These are phyloP conservation scores for Gonapodya prolifera DNA, from an alignment of 192 early-diverging fungal species.

Conservation along the genomic window DNA sequence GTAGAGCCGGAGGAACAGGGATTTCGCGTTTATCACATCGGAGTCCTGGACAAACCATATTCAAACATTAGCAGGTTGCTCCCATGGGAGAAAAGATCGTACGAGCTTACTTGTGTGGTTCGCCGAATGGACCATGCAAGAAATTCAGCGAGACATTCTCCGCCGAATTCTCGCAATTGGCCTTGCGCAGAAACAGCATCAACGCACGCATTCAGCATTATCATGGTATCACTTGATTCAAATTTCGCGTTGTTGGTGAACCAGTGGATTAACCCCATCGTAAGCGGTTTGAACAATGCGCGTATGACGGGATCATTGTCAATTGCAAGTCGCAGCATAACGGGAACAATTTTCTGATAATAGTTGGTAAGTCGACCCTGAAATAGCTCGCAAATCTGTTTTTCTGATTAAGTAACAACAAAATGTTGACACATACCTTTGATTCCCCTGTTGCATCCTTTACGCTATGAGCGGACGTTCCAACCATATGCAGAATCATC, in stretches of 20 bases:
- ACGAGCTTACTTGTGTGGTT: conserved; percentile 12
- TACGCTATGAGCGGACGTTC: conserved; percentile 41
- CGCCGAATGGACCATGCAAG: conserved; percentile 66
- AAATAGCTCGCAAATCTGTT: too few relatives aligned
- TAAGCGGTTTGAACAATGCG: conserved; percentile 49
- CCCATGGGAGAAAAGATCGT: not conserved
- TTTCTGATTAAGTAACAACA: too few relatives aligned
- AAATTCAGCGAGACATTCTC: conserved; percentile 61
- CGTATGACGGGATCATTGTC: conserved; percentile 59
- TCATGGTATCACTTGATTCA: conserved; percentile 67
- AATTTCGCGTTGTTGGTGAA: conserved; percentile 59
- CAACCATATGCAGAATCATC: conserved; percentile 60
- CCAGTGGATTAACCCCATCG: conserved; percentile 66
- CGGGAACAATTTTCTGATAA: conserved; percentile 55
- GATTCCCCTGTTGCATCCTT: conserved; percentile 22
- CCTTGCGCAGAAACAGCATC: conserved; percentile 30
- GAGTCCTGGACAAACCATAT: conserved; percentile 16
- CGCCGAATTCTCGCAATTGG: conserved; percentile 56
- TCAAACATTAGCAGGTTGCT: conserved; percentile 6
- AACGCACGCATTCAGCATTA: conserved; percentile 50
- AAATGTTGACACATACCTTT: conserved; percentile 13
- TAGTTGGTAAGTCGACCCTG: conserved; percentile 48
- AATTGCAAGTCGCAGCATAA: conserved; percentile 52
- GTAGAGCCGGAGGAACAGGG: conserved; percentile 53
- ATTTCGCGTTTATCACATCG: conserved; percentile 56